Evolutionary conservation across 129 eudicot genomes (phyloP), one percentile per base, ranked within the genome.

Genomic region (sunflower (Helianthus annuus)): DNA sequence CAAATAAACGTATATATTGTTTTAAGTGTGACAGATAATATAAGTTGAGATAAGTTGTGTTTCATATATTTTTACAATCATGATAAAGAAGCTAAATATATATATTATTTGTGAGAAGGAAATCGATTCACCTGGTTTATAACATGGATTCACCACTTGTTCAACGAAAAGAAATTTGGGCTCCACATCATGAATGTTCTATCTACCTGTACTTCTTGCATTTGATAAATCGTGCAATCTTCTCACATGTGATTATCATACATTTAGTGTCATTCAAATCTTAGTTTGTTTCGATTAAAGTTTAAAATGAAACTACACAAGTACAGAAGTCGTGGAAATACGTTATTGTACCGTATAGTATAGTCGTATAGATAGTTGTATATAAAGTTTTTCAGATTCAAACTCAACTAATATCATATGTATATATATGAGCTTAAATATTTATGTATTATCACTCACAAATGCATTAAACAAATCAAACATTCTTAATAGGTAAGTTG

Each of bases 121-220:
- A 56, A 19, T 56, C 36, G 32, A 56, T 56, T 56, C 22, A 19
- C 13, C 22, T 17, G 61, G 29, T 19, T 17, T 55, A 55, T 17
- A 17, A 58, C 27, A 10, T 24, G 5, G 9, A 58, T 24, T 24
- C 64, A 58, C 64, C 62, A 56, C 64, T 58, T 58, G 13, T 61
- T 1, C 36, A 32, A 32, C 22, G 6, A 61, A 4, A 2, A 61
- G 68, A 64, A 10, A 49, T 38, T 16, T 51, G 54, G 73, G 59
- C 53, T 66, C 66, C 67, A 66, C 38, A 52, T 56, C 64, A 66
- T 75, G 27, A 66, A 66, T 66, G 66, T 22, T 75, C 22, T 54
- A 29, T 54, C 73, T 75, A 66, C 64, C 55, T 42, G 38, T 44
- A 53, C 29, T 10, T 75, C 27, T 6, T 55, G 32, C 67, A 66